Evolutionary conservation across 352 stramenopile species (phyloP).

Genomic region (Pythium coloratum): DNA sequence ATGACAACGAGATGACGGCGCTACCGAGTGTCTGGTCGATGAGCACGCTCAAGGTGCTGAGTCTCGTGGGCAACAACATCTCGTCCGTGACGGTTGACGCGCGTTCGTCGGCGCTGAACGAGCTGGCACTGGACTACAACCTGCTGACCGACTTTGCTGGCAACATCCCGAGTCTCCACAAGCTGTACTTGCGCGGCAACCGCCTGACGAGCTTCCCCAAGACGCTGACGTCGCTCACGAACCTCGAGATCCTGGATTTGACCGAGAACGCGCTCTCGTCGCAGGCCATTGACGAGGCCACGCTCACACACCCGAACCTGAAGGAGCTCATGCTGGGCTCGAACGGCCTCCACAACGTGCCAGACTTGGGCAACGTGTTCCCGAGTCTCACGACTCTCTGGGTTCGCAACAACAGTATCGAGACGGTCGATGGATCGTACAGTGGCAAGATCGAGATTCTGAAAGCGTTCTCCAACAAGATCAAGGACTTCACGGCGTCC

Average conservation of each 20-base stretch:
- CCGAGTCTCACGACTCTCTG: conserved; percentile 15
- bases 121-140: conserved; percentile 23
- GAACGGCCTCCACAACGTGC: conserved; percentile 16
- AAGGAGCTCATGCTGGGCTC: conserved; percentile 17
- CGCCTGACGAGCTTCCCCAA: conserved; percentile 17
- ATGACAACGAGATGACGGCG: conserved; percentile 17
- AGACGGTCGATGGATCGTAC: conserved; percentile 12
- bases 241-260: conserved; percentile 15
- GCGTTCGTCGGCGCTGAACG: conserved; percentile 9
- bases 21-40: conserved; percentile 10
- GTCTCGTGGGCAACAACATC: conserved; percentile 16
- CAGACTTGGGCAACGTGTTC: conserved; percentile 23
- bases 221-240: conserved; percentile 11
- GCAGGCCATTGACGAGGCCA: conserved; percentile 1
- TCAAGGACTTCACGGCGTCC: conserved; percentile 22
- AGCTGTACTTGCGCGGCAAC: conserved; percentile 19
- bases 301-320: conserved; percentile 15
- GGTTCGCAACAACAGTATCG: conserved; percentile 27
- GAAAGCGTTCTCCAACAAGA: conserved; percentile 14
- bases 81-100: conserved; percentile 1
- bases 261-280: conserved; percentile 17
- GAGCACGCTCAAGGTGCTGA: conserved; percentile 15
- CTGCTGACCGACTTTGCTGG: conserved; percentile 24
- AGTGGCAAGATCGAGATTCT: conserved; percentile 20
- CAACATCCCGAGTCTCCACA: conserved; percentile 17